A percentile compares a stretch with the other conserved stretches of the same genome.
Evolutionary conservation across 495 filamentous ascomycete genomes (phyloP).

Genomic region (Xeromyces bisporus): DNA sequence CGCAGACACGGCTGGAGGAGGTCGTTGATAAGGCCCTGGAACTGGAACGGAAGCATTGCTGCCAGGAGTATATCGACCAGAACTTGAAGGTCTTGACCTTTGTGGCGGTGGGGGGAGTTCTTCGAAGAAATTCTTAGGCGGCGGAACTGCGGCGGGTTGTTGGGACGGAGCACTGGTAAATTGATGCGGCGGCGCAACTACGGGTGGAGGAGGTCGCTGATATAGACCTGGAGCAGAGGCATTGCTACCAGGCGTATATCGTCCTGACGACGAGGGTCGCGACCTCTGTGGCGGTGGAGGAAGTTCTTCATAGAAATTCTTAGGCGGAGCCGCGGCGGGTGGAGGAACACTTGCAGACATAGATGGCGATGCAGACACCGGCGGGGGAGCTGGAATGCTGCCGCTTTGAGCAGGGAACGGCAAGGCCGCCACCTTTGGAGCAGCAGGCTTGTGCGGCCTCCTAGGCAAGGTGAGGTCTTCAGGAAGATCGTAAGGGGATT

Average conservation of each 20-base stretch:
- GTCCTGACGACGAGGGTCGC: constrained; percentile 26
- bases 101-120: no score
- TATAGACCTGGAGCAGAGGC: constrained; percentile 5
- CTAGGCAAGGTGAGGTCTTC: constrained; percentile 64
- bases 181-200: constrained; percentile 4
- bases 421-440: constrained; percentile 10
- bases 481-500: constrained; percentile 86
- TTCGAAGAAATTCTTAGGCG: no score
- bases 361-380: constrained; percentile 15
- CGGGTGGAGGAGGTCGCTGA: constrained; percentile 5
- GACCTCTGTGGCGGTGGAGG: constrained; percentile 41
- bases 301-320: constrained; percentile 73
- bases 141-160: no score
- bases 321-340: constrained; percentile 19
- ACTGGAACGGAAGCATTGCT: constrained; percentile 9
- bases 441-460: constrained; percentile 28
- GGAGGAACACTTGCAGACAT: constrained; percentile 10
- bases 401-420: constrained; percentile 37
- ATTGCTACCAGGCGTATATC: constrained; percentile 33
- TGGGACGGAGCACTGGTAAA: constrained; percentile 14
- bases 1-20: constrained; percentile 5
- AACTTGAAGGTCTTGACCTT: no score
- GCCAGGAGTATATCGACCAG: constrained; percentile 37
- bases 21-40: constrained; percentile 3
- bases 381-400: constrained; percentile 32